These are phyloP conservation scores for Bryoglossum gracile DNA, from an alignment of 495 filamentous ascomycete species.

Conservation along the genomic window DNA sequence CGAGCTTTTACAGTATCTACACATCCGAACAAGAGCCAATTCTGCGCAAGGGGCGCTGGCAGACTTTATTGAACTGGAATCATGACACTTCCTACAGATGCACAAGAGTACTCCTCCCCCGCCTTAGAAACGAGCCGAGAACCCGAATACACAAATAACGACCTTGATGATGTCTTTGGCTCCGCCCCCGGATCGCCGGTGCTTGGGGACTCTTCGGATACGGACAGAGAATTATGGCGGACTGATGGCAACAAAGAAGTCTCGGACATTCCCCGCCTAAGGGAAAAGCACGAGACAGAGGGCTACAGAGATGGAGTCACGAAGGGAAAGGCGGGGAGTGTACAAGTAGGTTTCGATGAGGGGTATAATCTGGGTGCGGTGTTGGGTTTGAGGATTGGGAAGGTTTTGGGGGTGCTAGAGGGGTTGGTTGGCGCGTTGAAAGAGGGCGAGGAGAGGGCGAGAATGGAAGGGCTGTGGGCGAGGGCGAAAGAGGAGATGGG, in stretches of 20 bases:
- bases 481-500: constrained; percentile 54
- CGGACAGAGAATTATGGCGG: background rate
- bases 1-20: background rate
- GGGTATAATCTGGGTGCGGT: constrained; percentile 74
- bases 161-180: constrained; percentile 25
- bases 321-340: constrained; percentile 54
- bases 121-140: background rate
- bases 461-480: constrained; percentile 36
- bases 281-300: constrained; percentile 67
- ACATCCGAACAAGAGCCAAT: background rate
- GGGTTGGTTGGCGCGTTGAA: constrained; percentile 38
- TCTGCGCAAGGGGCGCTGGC: background rate
- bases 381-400: constrained; percentile 64
- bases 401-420: constrained; percentile 63
- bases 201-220: background rate
- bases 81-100: constrained; percentile 1
- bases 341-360: constrained; percentile 85
- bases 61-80: background rate
- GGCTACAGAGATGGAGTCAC: constrained; percentile 88
- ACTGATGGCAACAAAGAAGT: constrained; percentile 31
- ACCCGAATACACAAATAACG: constrained; percentile 10
- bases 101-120: background rate
- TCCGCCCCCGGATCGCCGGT: constrained; percentile 20
- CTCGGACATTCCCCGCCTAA: constrained; percentile 70
- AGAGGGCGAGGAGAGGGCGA: constrained; percentile 24